Conservation (phyloP, 2,329 filamentous ascomycete species). For the Didymella glomerata region DNA sequence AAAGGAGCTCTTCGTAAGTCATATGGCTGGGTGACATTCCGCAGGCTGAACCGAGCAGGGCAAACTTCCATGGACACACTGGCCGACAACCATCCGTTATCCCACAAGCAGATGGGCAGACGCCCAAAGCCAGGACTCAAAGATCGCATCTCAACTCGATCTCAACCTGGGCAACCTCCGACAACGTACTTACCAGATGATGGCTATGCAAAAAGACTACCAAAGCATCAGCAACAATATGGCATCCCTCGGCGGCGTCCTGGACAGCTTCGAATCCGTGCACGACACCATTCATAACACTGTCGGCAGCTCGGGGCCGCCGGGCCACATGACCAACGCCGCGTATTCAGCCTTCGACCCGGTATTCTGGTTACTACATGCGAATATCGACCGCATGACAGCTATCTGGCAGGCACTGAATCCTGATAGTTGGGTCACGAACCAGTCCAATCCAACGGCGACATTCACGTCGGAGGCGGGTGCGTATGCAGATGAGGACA, state of each 20-base stretch:
- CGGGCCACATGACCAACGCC: conserved; percentile 63
- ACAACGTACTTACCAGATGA: conserved; percentile 67
- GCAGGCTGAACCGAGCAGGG: conserved; percentile 13
- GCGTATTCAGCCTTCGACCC: conserved; percentile 82
- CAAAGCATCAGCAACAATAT: conserved; percentile 71
- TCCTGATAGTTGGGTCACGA: conserved; percentile 70
- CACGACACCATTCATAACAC: conserved; percentile 43
- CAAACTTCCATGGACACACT: conserved; percentile 28
- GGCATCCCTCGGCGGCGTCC: conserved; percentile 12
- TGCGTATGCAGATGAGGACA: conserved; percentile 63
- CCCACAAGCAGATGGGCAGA: conserved; percentile 27
- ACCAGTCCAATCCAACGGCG: conserved; percentile 60
- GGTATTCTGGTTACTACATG: conserved; percentile 78
- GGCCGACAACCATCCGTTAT: conserved; percentile 55
- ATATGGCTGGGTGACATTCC: background rate
- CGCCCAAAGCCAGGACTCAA: conserved; percentile 35
- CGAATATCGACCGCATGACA: conserved; percentile 77
- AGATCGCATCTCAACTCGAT: conserved; percentile 57
- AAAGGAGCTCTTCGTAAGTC: conserved; percentile 21
- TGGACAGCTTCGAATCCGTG: conserved; percentile 38
- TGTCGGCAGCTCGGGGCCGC: conserved; percentile 36
- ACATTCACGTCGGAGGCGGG: conserved; percentile 69
- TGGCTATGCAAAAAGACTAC: conserved; percentile 57
- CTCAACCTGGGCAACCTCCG: conserved; percentile 68
- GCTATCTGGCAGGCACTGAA: conserved; percentile 81